Conservation (phyloP, 176 grass and related monocot genomes). For the Lolium rigidum region DNA sequence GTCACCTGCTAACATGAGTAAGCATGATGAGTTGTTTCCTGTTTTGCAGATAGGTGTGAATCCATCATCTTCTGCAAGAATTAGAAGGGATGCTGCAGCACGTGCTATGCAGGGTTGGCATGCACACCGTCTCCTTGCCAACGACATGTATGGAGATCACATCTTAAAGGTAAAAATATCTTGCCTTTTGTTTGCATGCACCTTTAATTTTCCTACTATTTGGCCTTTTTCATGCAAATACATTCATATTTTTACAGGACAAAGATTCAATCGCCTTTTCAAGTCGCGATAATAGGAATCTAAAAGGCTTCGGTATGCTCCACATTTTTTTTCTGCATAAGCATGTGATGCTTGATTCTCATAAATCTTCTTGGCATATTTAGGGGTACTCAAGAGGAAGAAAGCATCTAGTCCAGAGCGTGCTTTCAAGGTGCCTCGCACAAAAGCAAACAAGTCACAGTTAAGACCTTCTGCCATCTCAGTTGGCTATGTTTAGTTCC, state of each 20-base stretch:
- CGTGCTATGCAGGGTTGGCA: slow-evolving; percentile 98
- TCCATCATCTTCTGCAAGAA: slow-evolving; percentile 76
- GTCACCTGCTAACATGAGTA: slow-evolving; percentile 20
- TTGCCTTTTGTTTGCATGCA: slow-evolving; percentile 15
- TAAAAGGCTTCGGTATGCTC: slow-evolving; percentile 72
- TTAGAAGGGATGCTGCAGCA: slow-evolving; percentile 85
- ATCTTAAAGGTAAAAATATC: slow-evolving; percentile 62
- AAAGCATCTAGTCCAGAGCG: slow-evolving; percentile 70
- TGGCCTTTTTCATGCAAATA: slow-evolving; percentile 41
- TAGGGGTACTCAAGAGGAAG: slow-evolving; percentile 82
- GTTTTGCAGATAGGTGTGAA: slow-evolving; percentile 56
- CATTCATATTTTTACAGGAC: slow-evolving; percentile 58
- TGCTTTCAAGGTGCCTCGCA: slow-evolving; percentile 55
- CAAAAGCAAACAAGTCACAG: slow-evolving; percentile 79
- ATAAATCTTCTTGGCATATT: slow-evolving; percentile 44
- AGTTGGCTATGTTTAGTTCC: slow-evolving; percentile 38
- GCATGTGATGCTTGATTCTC: slow-evolving; percentile 23
- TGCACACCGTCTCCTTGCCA: slow-evolving; percentile 74
- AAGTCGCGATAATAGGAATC: slow-evolving; percentile 79
- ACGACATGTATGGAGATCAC: slow-evolving; percentile 70
- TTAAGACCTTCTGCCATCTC: slow-evolving; percentile 51
- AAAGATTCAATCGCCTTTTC: slow-evolving; percentile 59
- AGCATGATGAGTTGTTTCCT: slow-evolving; percentile 1
- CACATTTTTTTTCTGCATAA: slow-evolving; percentile 24
- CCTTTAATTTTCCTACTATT: slow-evolving; percentile 25